Evolutionary conservation across 148 eudicot species (phyloP).

Genomic region (Polygonum aviculare): DNA sequence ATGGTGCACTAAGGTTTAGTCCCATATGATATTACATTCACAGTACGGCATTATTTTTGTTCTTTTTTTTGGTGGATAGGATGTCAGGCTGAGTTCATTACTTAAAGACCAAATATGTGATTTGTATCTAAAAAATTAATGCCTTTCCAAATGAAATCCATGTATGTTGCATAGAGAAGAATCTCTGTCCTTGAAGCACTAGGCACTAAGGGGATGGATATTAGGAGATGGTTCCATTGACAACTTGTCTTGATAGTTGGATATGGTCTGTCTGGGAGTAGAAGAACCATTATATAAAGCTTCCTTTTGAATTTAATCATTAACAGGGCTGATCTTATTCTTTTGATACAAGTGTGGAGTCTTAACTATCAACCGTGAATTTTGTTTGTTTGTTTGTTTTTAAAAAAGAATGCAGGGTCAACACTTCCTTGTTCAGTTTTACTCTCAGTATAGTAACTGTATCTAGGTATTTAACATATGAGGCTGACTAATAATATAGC

Average conservation of each 20-base stretch:
- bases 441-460: neutral
- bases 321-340: neutral
- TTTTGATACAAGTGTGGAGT: neutral
- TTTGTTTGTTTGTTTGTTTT: neutral
- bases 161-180: neutral
- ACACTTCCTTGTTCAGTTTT: neutral
- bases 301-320: neutral
- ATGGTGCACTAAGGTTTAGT: neutral
- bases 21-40: neutral
- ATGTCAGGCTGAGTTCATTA: neutral
- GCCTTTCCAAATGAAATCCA: neutral
- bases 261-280: neutral
- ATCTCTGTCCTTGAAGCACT: neutral
- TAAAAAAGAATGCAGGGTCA: neutral
- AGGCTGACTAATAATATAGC: neutral
- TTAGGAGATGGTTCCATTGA: neutral
- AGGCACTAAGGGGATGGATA: neutral
- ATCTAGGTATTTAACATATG: neutral
- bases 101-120: neutral
- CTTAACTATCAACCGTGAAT: neutral
- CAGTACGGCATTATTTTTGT: neutral
- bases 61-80: neutral
- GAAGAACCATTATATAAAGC: neutral
- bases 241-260: neutral
- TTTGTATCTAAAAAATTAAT: neutral